Conservation (phyloP, 2,329 filamentous ascomycete genomes). For the Colletotrichum musicola region DNA sequence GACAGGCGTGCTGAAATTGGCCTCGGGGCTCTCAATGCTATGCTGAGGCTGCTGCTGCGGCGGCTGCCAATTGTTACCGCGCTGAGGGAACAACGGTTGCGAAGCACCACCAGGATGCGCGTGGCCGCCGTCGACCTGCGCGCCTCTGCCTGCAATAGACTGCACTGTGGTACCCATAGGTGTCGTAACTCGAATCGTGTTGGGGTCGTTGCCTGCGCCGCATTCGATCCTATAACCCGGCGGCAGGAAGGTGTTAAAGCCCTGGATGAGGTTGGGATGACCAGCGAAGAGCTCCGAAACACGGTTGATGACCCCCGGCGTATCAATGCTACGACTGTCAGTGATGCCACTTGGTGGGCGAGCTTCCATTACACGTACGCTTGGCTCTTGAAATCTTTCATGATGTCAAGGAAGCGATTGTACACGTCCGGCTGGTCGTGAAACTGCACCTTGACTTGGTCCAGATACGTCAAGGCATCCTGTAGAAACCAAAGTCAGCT, state of each 20-base stretch:
- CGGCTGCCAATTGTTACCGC: constrained; percentile 66
- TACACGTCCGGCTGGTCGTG: constrained; percentile 97
- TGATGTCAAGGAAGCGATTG: constrained; percentile 96
- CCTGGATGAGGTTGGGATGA: constrained; percentile 94
- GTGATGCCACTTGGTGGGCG: constrained; percentile 27
- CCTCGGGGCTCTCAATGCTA: constrained; percentile 73
- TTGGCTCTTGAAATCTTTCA: constrained; percentile 99
- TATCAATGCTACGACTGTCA: constrained; percentile 79
- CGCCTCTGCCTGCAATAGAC: constrained; percentile 75
- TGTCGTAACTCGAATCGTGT: constrained; percentile 95
- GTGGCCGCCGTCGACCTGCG: constrained; percentile 59
- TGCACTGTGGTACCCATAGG: constrained; percentile 97
- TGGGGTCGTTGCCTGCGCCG: constrained; percentile 91
- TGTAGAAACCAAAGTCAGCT: constrained; percentile 44
- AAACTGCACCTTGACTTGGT: constrained; percentile 98
- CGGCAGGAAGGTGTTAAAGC: constrained; percentile 97
- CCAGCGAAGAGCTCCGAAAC: constrained; percentile 97
- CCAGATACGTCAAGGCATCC: constrained; percentile 91
- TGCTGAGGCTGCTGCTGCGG: constrained; percentile 58
- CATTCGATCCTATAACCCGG: constrained; percentile 98
- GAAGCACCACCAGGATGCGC: constrained; percentile 50
- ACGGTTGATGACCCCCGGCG: constrained; percentile 95
- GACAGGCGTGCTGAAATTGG: constrained; percentile 69
- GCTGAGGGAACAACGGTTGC: constrained; percentile 62
- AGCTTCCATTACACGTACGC: constrained; percentile 69